These are phyloP conservation scores for Lophiostoma macrostomum DNA, from an alignment of 495 filamentous ascomycete genomes.

Conservation along the genomic window DNA sequence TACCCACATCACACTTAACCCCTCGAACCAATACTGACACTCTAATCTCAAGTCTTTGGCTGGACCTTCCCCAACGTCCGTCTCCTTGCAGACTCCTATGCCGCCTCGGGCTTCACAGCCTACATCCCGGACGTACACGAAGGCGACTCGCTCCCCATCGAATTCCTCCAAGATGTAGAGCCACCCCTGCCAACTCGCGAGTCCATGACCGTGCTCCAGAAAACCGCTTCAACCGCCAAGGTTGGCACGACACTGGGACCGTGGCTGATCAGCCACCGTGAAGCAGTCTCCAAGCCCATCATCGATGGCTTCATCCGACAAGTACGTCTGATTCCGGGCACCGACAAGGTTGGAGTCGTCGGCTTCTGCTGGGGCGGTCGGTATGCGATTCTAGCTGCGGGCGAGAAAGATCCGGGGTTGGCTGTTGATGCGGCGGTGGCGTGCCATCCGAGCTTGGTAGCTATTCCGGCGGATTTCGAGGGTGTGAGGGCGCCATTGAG, in stretches of 20 bases:
- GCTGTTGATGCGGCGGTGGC: constrained; percentile 35
- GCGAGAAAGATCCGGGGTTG: constrained; percentile 12
- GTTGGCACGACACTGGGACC: constrained; percentile 34
- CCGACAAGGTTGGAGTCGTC: constrained; percentile 37
- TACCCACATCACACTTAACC: too few species aligned
- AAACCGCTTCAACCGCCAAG: constrained; percentile 29
- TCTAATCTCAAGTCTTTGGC: too few species aligned
- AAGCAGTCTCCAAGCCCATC: constrained; percentile 35
- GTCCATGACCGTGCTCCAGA: constrained; percentile 20
- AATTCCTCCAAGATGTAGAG: constrained; percentile 37
- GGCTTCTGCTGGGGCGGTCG: constrained; percentile 41
- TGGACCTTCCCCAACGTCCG: constrained; percentile 34
- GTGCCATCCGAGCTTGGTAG: constrained; percentile 36
- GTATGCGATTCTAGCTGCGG: constrained; percentile 34
- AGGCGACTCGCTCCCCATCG: constrained; percentile 33
- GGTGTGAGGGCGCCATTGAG: constrained; percentile 30
- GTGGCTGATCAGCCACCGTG: constrained; percentile 36
- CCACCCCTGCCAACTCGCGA: constrained; percentile 34
- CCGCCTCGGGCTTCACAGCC: constrained; percentile 32
- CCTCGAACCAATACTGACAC: too few species aligned
- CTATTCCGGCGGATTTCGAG: constrained; percentile 37
- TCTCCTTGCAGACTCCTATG: constrained; percentile 37
- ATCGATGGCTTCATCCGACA: constrained; percentile 37
- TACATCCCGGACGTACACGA: constrained; percentile 39
- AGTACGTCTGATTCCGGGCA: constrained; percentile 34